Evolutionary conservation across 306 rosid species (phyloP).

Genomic region (Dalbergia oliveri): DNA sequence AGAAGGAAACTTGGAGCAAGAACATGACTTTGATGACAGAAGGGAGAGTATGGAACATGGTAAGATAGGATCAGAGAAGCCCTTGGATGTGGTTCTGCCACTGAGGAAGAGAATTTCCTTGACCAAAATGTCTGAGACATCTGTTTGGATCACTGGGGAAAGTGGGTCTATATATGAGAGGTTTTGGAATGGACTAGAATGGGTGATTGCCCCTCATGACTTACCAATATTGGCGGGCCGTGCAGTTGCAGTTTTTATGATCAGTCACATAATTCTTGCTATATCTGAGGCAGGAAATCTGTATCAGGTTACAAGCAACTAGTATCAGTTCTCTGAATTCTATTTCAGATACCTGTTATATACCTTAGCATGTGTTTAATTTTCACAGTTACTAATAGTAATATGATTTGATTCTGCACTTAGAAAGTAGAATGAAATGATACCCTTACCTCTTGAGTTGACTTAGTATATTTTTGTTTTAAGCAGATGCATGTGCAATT

Average conservation of each 20-base stretch:
- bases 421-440: neutral
- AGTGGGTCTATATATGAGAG: conserved; percentile 96
- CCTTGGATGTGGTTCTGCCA: conserved; percentile 53
- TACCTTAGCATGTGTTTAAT: neutral
- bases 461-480: conserved; percentile 34
- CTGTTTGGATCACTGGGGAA: conserved; percentile 88
- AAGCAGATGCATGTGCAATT: conserved; percentile 76
- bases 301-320: conserved; percentile 64
- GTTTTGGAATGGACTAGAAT: conserved; percentile 96
- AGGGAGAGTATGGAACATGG: conserved; percentile 35
- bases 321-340: conserved; percentile 19
- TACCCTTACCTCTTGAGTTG: neutral
- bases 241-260: conserved; percentile 70
- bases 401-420: conserved; percentile 12
- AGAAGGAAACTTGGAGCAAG: conserved; percentile 37
- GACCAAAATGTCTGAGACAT: conserved; percentile 77
- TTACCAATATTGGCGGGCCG: conserved; percentile 68
- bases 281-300: conserved; percentile 79
- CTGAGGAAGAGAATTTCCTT: conserved; percentile 79
- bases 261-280: conserved; percentile 80
- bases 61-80: conserved; percentile 35
- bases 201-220: conserved; percentile 92
- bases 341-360: neutral
- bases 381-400: neutral
- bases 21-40: conserved; percentile 45